Evolutionary conservation across 495 filamentous ascomycete species (phyloP), one percentile per base, ranked within the genome.

Genomic region (Xylaria intraflava): DNA sequence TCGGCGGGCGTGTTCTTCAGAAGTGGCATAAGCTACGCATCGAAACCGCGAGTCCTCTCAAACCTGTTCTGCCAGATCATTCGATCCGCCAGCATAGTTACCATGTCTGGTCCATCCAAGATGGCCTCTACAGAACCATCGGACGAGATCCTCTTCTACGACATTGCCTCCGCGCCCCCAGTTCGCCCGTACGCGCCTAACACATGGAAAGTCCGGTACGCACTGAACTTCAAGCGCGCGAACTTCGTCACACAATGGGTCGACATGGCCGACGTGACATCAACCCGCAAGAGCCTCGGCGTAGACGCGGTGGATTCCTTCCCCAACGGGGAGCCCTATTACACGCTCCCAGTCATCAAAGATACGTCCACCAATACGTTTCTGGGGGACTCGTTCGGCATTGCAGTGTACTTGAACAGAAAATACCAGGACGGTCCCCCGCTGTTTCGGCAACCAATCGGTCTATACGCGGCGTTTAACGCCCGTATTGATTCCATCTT

Each of bases 371-470:
- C 77, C 1, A 51, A 53, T 41, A 47, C 57, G 0, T 19, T 61
- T 1, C 27, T 85, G n/a, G 80, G 83, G 45, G 79, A 85, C 69
- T 79, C 82, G 5, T 81, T 84, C 66, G 78, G 84, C 40, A 83
- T 85, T 56, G 78, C 83, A 30, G 55, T 73, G 35, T 73, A 86
- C 65, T 64, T 86, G 9, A 66, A 86, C 26, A 59, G 70, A 23
- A 74, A 55, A 12, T 81, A 78, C 56, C 65, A 74, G 22, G 55
- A 73, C 17, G 61, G 69, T 9, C 67, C 60, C 6, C 2, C 29
- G 1, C 26, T 65, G 29, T 60, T 57, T 8, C n/a, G 10, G 14
- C 36, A 30, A 16, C 40, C 47, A 10, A 16, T 43, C 16, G 60
- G 26, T 14, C 58, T 38, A 3, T 74, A 74, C 52, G 67, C 67